These are phyloP conservation scores for Coniochaeta prunicola DNA, from an alignment of 2,329 filamentous ascomycete species.

Conservation along the genomic window DNA sequence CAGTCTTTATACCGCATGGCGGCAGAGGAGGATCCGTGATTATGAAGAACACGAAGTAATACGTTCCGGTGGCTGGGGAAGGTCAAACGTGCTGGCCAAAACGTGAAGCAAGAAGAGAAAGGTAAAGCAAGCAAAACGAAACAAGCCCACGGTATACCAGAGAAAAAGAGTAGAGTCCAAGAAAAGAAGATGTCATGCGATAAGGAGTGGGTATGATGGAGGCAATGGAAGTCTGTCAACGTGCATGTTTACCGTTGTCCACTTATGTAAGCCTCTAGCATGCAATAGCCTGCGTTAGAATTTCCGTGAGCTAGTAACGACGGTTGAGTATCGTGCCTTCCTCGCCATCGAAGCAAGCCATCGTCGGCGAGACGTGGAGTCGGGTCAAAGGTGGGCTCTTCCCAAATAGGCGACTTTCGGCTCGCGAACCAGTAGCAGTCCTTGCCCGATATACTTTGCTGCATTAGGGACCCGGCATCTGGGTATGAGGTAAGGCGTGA, in stretches of 20 bases:
- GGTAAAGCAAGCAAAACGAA: neutral
- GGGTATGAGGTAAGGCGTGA: neutral
- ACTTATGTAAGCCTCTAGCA: neutral
- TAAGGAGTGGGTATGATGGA: neutral
- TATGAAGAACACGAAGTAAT: neutral
- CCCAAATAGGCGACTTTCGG: neutral
- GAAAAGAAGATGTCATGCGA: neutral
- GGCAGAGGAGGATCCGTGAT: neutral
- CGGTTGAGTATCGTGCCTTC: neutral
- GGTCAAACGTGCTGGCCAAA: neutral
- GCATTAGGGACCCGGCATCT: neutral
- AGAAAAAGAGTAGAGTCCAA: neutral
- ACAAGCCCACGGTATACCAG: neutral
- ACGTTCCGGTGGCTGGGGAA: neutral
- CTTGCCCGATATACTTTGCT: neutral
- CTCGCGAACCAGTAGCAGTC: neutral
- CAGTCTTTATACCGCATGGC: conserved; percentile 80
- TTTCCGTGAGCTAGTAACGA: neutral
- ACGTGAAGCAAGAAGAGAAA: neutral
- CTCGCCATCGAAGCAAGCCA: neutral
- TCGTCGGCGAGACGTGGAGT: neutral
- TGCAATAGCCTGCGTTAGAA: too few relatives aligned
- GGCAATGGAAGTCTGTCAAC: neutral
- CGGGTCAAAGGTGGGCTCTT: neutral
- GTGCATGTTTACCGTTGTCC: neutral